Percentiles rank a stretch among this genome's conserved stretches.
Evolutionary conservation across 345 rosid genomes (phyloP).

Genomic region (Excoecaria agallocha): DNA sequence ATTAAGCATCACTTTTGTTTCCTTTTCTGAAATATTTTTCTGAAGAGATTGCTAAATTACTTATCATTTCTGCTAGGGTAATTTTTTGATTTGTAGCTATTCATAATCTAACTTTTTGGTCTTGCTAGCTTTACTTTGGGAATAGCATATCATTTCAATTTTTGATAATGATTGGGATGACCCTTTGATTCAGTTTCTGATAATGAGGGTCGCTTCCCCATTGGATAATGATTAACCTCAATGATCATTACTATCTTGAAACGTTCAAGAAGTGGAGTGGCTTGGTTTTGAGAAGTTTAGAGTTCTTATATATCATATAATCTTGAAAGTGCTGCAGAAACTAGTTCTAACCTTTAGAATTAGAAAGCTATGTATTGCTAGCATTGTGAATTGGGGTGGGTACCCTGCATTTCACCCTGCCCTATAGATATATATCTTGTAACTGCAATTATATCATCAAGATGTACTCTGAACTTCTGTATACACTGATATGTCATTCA

Average conservation of each 20-base stretch:
- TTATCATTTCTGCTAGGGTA: background rate
- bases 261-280: background rate
- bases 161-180: background rate
- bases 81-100: background rate
- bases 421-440: background rate
- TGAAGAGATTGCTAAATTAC: background rate
- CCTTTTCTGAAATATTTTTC: background rate
- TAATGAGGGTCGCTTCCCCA: background rate
- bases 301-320: background rate
- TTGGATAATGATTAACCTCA: background rate
- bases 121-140: background rate
- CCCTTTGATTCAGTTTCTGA: background rate
- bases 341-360: background rate
- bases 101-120: background rate
- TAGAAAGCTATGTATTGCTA: background rate
- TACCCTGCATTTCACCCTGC: background rate
- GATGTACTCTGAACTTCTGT: background rate
- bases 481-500: background rate
- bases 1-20: background rate
- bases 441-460: background rate
- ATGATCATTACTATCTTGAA: background rate
- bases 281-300: background rate
- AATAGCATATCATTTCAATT: background rate
- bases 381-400: background rate
- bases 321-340: background rate